A percentile compares a stretch with the other conserved stretches of the same genome.
Conservation (phyloP, 2,329 filamentous ascomycete species). For the Tolypocladium inflatum region DNA sequence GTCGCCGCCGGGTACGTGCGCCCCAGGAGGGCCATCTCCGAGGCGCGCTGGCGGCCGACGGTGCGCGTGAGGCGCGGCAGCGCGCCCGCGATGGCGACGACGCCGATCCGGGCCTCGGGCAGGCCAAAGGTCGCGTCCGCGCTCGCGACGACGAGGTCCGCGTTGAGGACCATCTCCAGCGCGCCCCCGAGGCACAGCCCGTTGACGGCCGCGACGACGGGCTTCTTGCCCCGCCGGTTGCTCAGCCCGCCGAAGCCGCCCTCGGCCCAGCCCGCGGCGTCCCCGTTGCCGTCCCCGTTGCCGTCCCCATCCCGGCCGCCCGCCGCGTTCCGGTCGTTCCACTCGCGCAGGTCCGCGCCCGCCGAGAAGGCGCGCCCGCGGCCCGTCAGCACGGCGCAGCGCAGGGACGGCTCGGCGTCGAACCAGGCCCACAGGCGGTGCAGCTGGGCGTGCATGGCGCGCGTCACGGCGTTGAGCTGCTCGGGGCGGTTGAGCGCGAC, state of each 20-base stretch:
- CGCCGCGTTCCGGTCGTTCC: constrained; percentile 37
- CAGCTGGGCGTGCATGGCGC: constrained; percentile 37
- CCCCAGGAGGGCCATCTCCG: constrained; percentile 61
- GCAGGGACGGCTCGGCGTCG: constrained; percentile 50
- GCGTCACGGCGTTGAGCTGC: constrained; percentile 48
- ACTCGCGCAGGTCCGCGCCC: constrained; percentile 60
- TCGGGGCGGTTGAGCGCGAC: constrained; percentile 50
- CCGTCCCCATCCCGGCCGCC: constrained; percentile 11
- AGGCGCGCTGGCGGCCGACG: constrained; percentile 59
- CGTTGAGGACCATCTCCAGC: constrained; percentile 67
- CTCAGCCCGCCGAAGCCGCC: constrained; percentile 58
- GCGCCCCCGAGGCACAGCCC: constrained; percentile 67
- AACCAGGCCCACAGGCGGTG: constrained; percentile 47
- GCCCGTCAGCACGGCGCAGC: constrained; percentile 55
- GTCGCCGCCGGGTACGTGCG: constrained; percentile 48
- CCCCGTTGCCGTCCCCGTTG: neutral
- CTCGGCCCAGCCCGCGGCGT: constrained; percentile 20
- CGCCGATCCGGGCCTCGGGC: constrained; percentile 61
- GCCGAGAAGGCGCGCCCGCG: constrained; percentile 57
- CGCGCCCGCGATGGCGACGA: constrained; percentile 62
- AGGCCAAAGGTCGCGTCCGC: constrained; percentile 52
- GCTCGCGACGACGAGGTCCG: constrained; percentile 60
- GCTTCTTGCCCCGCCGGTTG: constrained; percentile 60
- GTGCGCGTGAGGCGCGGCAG: constrained; percentile 56
- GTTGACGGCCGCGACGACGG: constrained; percentile 68